Conservation (phyloP, 495 filamentous ascomycete species). For the Talaromyces borbonicus region DNA sequence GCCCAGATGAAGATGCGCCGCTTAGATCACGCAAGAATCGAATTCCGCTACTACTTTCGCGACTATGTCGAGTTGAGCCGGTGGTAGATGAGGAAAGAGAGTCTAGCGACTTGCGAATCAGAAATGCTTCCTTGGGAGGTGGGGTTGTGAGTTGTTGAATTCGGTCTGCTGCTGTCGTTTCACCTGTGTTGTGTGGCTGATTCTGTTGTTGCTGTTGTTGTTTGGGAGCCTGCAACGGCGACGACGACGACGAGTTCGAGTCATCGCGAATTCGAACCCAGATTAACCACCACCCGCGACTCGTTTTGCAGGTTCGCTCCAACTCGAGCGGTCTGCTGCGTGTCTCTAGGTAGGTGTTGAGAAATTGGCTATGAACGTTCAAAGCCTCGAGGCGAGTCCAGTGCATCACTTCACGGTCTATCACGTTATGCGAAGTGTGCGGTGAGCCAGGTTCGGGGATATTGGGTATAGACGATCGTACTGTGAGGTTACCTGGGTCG, state of each 20-base stretch:
- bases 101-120: slow-evolving; percentile 73
- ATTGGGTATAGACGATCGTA: slow-evolving; percentile 81
- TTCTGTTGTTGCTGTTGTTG: slow-evolving; percentile 16
- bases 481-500: slow-evolving; percentile 64
- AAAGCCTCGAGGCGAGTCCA: slow-evolving; percentile 87
- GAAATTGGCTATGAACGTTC: slow-evolving; percentile 76
- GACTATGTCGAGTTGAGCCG: slow-evolving; percentile 12
- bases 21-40: slow-evolving; percentile 40
- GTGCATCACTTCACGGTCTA: slow-evolving; percentile 11
- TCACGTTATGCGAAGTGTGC: slow-evolving; percentile 36
- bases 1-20: slow-evolving; percentile 22
- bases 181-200: slow-evolving; percentile 7
- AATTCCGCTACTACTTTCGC: slow-evolving; percentile 31
- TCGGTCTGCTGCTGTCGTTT: neutral
- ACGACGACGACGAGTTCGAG: too few species aligned
- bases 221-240: neutral
- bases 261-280: slow-evolving; percentile 65
- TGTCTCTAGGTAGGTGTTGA: slow-evolving; percentile 63
- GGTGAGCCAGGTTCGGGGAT: slow-evolving; percentile 56
- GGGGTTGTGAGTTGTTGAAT: neutral
- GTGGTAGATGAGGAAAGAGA: slow-evolving; percentile 20
- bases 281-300: slow-evolving; percentile 90
- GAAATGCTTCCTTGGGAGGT: slow-evolving; percentile 61
- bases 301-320: slow-evolving; percentile 88
- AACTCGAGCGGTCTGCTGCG: slow-evolving; percentile 48